phyloP scores from a whole-genome alignment of 257 asterid genomes.

The Parsonsia alboflavescens region DNA sequence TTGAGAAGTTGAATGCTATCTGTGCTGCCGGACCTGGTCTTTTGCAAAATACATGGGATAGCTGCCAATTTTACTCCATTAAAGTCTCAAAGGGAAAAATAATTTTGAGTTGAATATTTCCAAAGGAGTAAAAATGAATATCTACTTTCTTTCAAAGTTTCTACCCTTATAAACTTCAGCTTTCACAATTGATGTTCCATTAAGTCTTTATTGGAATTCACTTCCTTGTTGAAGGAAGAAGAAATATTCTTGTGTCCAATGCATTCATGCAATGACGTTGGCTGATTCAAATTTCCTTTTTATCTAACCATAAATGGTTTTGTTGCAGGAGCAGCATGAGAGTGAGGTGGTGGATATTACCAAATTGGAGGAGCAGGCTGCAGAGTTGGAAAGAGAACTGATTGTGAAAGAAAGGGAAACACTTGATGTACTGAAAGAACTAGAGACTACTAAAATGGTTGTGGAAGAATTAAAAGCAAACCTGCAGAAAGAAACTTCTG shows the following conservation, averaged over 20 bases:
- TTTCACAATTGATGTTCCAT: neutral
- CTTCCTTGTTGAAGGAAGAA: neutral
- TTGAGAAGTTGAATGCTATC: neutral
- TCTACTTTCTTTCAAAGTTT: neutral
- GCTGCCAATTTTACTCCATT: neutral
- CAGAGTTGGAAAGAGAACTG: conserved; percentile 57
- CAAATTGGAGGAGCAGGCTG: conserved; percentile 67
- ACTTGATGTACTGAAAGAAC: conserved; percentile 65
- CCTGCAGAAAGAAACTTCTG: conserved; percentile 61
- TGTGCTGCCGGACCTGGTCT: neutral
- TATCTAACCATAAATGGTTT: neutral
- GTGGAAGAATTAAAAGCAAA: conserved; percentile 57
- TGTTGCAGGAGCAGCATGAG: conserved; percentile 29
- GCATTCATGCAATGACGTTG: neutral
- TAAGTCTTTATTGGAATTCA: neutral
- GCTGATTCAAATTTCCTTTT: neutral
- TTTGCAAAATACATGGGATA: neutral
- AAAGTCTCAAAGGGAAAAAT: neutral
- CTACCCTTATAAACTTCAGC: neutral
- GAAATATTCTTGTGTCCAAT: neutral
- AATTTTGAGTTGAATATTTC: neutral
- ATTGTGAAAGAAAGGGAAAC: conserved; percentile 74
- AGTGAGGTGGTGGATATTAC: conserved; percentile 38
- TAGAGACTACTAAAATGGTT: conserved; percentile 51
- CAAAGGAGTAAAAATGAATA: neutral